Base-by-base conservation (phyloP, 2,329 filamentous ascomycete genomes). In the Xylaria sp. region DNA sequence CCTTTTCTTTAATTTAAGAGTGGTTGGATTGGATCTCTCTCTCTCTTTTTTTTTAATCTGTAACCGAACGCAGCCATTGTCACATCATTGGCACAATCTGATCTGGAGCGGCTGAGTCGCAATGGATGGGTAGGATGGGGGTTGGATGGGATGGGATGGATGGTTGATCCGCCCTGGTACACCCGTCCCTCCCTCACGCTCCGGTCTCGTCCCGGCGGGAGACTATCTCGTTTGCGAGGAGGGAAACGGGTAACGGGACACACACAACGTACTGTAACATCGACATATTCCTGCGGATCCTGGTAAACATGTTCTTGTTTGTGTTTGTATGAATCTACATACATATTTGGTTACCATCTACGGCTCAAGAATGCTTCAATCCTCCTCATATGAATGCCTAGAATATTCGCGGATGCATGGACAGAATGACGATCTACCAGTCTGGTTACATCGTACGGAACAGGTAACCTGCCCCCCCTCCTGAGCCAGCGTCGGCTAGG, bases 401-500 rank as follows among this genome's bases (percentile, higher is more conserved):
- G 37, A 13, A 30, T 42, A 42, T 42, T 42, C 37, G 23, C 23
- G 23, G 49, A 51, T 9, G 19, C 9, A 16, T 51, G 30, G 11
- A 35, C 49, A 51, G 34, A 51, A 54, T 51, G 49, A 51, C 49
- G 49, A 35, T 35, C 49, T 51, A 51, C 13, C 42, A 4, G 42
- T 46, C 42, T 46, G 13, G 42, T n/a, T 46, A n/a, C 10, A 46
- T 11, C 23, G 23, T 30, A 30, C 23, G 23, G 23, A 30, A 30
- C 23, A 30, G 23, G 23, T 30, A 30, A 30, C 23, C 23, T 30
- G 23, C 23, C 23, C 23, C 23, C 23, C 23, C 10, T 51, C 3
- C 37, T 52, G 53, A 62, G 59, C 58, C 57, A 60, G 55, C 60
- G 47, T 56, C 52, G 34, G 57, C 57, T 60, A 49, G 50, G 55